Conservation (phyloP, 2,329 filamentous ascomycete species). For the Aureobasidium sp. region DNA sequence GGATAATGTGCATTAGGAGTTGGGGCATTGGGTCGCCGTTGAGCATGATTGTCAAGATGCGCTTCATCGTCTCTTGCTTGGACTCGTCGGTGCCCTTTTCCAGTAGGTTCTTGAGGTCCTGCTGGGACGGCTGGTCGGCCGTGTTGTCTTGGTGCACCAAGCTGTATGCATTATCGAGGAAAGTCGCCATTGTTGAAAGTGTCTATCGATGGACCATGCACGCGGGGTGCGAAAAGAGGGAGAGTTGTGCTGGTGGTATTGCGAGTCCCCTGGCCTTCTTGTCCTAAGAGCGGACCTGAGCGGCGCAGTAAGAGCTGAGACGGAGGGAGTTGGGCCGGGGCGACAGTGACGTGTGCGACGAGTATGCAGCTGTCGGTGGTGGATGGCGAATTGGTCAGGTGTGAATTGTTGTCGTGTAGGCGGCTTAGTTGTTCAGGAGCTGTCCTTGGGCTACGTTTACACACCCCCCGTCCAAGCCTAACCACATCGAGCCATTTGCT, state of each 20-base stretch:
- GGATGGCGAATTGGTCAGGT: not conserved
- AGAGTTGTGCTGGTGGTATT: not conserved
- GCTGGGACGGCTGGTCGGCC: conserved; percentile 80
- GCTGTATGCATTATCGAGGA: conserved; percentile 91
- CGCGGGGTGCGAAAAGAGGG: not conserved
- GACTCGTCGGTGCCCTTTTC: conserved; percentile 33
- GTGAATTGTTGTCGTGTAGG: conserved; percentile 1
- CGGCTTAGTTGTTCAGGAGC: conserved; percentile 8
- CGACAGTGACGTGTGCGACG: not conserved
- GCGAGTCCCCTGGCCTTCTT: conserved; percentile 1
- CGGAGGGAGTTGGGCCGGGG: not conserved
- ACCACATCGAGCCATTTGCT: conserved; percentile 4
- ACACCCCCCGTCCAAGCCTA: not conserved
- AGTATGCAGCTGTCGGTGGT: not conserved
- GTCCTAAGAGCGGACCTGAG: not conserved
- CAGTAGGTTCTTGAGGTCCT: conserved; percentile 68
- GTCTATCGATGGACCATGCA: conserved; percentile 7
- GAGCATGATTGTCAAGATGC: conserved; percentile 92
- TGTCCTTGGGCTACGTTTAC: conserved; percentile 3
- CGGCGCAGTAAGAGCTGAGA: not conserved
- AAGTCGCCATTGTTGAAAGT: conserved; percentile 70
- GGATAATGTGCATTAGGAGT: conserved; percentile 98
- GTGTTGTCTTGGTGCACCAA: conserved; percentile 97
- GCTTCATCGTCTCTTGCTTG: conserved; percentile 60
- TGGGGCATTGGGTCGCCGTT: conserved; percentile 95